These are phyloP conservation scores for Botrytis byssoidea DNA, from an alignment of 2,329 filamentous ascomycete genomes.

Conservation along the genomic window DNA sequence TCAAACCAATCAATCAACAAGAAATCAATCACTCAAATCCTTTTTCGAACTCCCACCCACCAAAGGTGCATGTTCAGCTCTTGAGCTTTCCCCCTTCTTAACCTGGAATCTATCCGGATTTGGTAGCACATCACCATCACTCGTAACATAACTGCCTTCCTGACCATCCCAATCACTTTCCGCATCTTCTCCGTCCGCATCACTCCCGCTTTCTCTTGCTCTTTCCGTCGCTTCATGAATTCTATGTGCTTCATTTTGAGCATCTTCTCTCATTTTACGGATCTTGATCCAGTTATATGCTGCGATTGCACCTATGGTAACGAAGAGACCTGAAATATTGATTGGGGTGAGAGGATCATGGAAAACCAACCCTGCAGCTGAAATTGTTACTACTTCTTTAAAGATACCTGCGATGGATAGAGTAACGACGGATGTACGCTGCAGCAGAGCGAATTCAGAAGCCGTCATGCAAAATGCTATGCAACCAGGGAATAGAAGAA, in stretches of 20 bases:
- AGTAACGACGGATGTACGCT: slow-evolving; percentile 93
- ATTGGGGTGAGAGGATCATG: slow-evolving; percentile 82
- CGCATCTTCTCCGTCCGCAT: slow-evolving; percentile 30
- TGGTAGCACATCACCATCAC: slow-evolving; percentile 36
- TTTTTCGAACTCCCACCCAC: slow-evolving; percentile 5
- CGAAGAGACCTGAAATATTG: slow-evolving; percentile 82
- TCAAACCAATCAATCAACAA: not conserved
- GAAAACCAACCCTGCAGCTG: slow-evolving; percentile 82
- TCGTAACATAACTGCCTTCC: slow-evolving; percentile 33
- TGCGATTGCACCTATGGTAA: slow-evolving; percentile 82
- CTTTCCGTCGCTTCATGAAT: slow-evolving; percentile 22
- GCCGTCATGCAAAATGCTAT: slow-evolving; percentile 97
- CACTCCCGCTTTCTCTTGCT: slow-evolving; percentile 26
- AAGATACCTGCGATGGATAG: slow-evolving; percentile 97
- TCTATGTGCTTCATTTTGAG: slow-evolving; percentile 52
- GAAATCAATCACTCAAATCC: slow-evolving; percentile 19
- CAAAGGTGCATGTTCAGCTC: slow-evolving; percentile 7
- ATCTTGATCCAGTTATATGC: slow-evolving; percentile 97
- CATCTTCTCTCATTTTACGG: slow-evolving; percentile 79
- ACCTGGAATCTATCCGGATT: slow-evolving; percentile 19
- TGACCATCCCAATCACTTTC: slow-evolving; percentile 34
- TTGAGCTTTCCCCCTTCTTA: slow-evolving; percentile 20
- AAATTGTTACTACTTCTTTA: slow-evolving; percentile 97
- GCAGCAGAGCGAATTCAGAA: slow-evolving; percentile 90
- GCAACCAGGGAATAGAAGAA: slow-evolving; percentile 84